phyloP scores from a whole-genome alignment of 495 filamentous ascomycete genomes.

The Podospora tetraspora region DNA sequence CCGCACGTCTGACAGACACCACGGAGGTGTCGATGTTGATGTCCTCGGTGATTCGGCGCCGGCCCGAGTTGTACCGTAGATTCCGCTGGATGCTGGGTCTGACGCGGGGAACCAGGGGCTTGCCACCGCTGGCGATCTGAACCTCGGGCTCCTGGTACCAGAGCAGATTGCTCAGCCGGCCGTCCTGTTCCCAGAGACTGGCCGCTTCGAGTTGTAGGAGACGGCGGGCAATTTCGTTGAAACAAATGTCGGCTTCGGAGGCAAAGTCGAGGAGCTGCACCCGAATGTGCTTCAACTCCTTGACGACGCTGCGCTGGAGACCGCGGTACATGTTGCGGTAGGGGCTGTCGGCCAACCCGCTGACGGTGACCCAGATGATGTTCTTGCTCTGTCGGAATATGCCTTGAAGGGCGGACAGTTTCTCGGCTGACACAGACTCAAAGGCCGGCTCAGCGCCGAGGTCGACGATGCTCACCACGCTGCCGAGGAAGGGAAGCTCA shows the following conservation, averaged over 20 bases:
- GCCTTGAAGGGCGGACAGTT: background rate
- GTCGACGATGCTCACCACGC: conserved; percentile 6
- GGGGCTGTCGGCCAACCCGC: conserved; percentile 6
- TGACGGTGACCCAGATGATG: conserved; percentile 6
- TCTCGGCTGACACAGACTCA: conserved; percentile 3
- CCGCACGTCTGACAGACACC: background rate
- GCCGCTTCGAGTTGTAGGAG: conserved; percentile 6
- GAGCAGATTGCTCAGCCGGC: conserved; percentile 1
- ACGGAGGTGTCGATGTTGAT: background rate
- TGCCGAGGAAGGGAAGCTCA: conserved; percentile 9
- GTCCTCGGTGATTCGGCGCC: conserved; percentile 3
- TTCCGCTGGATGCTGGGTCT: conserved; percentile 4
- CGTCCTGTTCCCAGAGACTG: conserved; percentile 6
- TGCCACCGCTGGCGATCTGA: background rate
- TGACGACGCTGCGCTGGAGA: conserved; percentile 11
- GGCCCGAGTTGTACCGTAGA: conserved; percentile 7
- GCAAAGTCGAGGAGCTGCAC: conserved; percentile 10
- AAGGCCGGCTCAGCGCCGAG: conserved; percentile 5
- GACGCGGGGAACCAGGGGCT: conserved; percentile 8
- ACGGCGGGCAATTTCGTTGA: background rate
- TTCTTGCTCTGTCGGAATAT: conserved; percentile 13
- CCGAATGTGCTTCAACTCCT: conserved; percentile 6
- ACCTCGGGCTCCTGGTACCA: conserved; percentile 10
- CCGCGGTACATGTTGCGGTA: conserved; percentile 11
- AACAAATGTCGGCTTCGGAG: background rate